Evolutionary conservation across 345 rosid species (phyloP), one percentile per base, ranked within the genome.

Genomic region (Theobroma cacao): DNA sequence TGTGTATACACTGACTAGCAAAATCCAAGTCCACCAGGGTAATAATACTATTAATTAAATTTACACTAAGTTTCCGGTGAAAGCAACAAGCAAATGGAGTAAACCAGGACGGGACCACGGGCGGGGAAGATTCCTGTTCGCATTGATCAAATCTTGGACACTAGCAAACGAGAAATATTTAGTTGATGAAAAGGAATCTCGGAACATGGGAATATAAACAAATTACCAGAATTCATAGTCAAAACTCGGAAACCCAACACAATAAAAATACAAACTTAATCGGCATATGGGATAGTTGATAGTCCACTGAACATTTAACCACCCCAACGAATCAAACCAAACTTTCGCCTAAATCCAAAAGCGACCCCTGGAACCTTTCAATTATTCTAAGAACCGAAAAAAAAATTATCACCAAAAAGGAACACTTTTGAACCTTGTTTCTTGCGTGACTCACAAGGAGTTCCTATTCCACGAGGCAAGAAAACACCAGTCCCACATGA

Each of bases 401-500:
- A 30, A 15, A 17, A 5, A 31, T 60, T n/a, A 31, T 10, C 50
- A 60, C 15, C 14, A 28, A 38, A 30, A 18, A 11, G 67, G 24
- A 7, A 34, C 18, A 18, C 41, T 4, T 28, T 2, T 8, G 53
- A 82, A 91, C 97, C 93, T 84, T 82, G 77, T 85, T 89, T 93
- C 80, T 85, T 89, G 82, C 85, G 91, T 74, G 95, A 66, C 52
- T 89, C 87, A 62, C 72, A 36, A 74, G 86, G 67, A 18, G 86
- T 78, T 66, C 80, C 78, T 20, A 68, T 85, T 40, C 83, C 77
- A 68, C 88, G 85, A 43, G 98, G 98, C 86, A 95, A 84, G 88
- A 95, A 95, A 66, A 95, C 98, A 30, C 98, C 98, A 1, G 98
- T 95, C 36, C 98, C 98, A 77, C 84, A 63, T n/a, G 97, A 86